Conservation (phyloP, 768 basidiomycete species). For the Leccinum pellstonianum region DNA sequence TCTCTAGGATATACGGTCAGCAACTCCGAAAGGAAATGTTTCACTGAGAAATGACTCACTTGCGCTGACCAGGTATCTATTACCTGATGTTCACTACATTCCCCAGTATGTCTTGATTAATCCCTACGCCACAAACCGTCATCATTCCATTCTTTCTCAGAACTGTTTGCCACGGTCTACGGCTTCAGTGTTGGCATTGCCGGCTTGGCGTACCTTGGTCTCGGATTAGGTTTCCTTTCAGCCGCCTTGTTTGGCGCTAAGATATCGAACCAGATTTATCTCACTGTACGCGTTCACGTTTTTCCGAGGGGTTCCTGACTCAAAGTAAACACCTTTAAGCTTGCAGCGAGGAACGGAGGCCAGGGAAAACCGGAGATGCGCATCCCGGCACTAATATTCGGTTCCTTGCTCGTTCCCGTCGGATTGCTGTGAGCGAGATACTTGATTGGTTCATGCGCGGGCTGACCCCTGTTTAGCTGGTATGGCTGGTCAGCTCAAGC, state of each 20-base stretch:
- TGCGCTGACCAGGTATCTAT: slow-evolving; percentile 47
- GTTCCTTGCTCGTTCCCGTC: slow-evolving; percentile 65
- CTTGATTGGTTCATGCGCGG: not conserved
- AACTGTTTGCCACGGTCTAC: slow-evolving; percentile 48
- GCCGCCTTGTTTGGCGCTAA: slow-evolving; percentile 50
- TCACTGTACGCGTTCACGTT: slow-evolving; percentile 36
- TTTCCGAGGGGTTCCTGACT: not conserved
- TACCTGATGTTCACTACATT: slow-evolving; percentile 75
- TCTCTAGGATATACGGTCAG: slow-evolving; percentile 54
- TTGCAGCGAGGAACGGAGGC: slow-evolving; percentile 55
- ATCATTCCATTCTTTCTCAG: slow-evolving; percentile 21
- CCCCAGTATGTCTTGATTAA: slow-evolving; percentile 39
- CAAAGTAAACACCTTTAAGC: slow-evolving; percentile 28
- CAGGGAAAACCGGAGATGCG: slow-evolving; percentile 74
- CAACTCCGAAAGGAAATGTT: slow-evolving; percentile 6
- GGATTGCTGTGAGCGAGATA: slow-evolving; percentile 58
- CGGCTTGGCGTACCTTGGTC: slow-evolving; percentile 53
- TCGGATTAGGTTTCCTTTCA: slow-evolving; percentile 53
- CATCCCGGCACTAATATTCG: slow-evolving; percentile 69
- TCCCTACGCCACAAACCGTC: too few relatives aligned
- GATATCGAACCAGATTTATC: slow-evolving; percentile 47
- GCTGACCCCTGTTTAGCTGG: slow-evolving; percentile 46
- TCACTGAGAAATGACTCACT: slow-evolving; percentile 5
- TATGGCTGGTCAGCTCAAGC: slow-evolving; percentile 82
- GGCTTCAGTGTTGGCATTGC: slow-evolving; percentile 50